These are phyloP conservation scores for Beauveria medogensis DNA, from an alignment of 2,329 filamentous ascomycete genomes.

Conservation along the genomic window DNA sequence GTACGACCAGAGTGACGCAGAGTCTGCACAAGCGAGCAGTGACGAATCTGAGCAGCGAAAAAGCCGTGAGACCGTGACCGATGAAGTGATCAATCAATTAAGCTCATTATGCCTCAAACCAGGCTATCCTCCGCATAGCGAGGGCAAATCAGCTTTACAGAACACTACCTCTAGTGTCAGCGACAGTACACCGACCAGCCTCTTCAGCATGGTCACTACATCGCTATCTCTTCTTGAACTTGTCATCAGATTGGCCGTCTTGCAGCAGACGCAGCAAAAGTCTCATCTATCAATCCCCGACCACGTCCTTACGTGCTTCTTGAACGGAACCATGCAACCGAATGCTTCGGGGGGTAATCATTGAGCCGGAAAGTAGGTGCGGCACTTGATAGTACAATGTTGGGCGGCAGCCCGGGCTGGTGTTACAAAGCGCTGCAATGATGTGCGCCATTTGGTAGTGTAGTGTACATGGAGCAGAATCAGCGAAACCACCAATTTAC, in stretches of 20 bases:
- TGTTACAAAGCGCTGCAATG: neutral
- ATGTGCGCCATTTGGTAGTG: neutral
- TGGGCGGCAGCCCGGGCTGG: neutral
- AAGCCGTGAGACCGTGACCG: constrained; percentile 10
- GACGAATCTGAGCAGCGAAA: constrained; percentile 36
- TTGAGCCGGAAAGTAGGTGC: neutral
- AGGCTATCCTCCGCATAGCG: neutral
- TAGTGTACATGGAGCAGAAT: neutral
- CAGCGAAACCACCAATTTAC: constrained; percentile 40
- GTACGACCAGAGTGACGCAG: constrained; percentile 35
- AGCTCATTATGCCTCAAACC: neutral
- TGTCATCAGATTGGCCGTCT: constrained; percentile 72
- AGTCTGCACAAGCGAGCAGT: constrained; percentile 29
- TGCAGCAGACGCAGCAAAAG: constrained; percentile 87
- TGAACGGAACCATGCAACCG: constrained; percentile 26
- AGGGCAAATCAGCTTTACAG: neutral
- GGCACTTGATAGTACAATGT: neutral
- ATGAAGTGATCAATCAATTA: neutral
- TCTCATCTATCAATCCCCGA: constrained; percentile 87
- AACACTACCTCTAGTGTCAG: neutral
- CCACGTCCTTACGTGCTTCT: constrained; percentile 81
- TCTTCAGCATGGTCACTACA: constrained; percentile 42
- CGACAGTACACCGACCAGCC: constrained; percentile 19
- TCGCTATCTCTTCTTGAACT: constrained; percentile 77
- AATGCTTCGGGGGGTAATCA: neutral